Conservation (phyloP, 73 alveolate species). For the Halteria grandinella region DNA sequence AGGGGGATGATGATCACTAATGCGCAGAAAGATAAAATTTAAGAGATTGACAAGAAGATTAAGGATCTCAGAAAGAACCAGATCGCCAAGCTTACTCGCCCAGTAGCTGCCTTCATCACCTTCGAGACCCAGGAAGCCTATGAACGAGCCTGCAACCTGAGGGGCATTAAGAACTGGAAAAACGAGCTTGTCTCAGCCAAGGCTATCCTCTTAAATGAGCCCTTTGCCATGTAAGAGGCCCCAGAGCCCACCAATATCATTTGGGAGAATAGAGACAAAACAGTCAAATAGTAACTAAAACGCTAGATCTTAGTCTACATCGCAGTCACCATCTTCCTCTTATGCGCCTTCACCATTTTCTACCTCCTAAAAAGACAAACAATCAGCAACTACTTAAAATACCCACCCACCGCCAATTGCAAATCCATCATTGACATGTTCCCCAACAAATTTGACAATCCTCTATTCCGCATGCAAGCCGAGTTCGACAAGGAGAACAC, state of each 20-base stretch:
- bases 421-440: background rate
- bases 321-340: conserved; percentile 21
- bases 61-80: background rate
- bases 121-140: conserved; percentile 52
- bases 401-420: conserved; percentile 43
- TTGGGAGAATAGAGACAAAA: conserved; percentile 55
- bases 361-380: conserved; percentile 22
- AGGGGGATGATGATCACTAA: conserved; percentile 32
- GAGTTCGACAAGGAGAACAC: background rate
- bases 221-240: conserved; percentile 38
- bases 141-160: conserved; percentile 54
- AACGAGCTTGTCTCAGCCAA: background rate
- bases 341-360: conserved; percentile 23
- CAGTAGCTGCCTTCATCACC: conserved; percentile 57
- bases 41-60: conserved; percentile 9
- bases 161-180: background rate
- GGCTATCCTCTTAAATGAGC: conserved; percentile 6
- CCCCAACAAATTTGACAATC: background rate
- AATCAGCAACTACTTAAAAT: conserved; percentile 28
- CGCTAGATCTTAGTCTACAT: conserved; percentile 30
- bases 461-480: background rate
- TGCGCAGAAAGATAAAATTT: conserved; percentile 11
- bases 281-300: background rate
- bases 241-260: conserved; percentile 65
- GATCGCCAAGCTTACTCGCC: conserved; percentile 15